Evolutionary conservation across 805 yeast genomes (phyloP).

Genomic region (Isabelozyma gotoi): DNA sequence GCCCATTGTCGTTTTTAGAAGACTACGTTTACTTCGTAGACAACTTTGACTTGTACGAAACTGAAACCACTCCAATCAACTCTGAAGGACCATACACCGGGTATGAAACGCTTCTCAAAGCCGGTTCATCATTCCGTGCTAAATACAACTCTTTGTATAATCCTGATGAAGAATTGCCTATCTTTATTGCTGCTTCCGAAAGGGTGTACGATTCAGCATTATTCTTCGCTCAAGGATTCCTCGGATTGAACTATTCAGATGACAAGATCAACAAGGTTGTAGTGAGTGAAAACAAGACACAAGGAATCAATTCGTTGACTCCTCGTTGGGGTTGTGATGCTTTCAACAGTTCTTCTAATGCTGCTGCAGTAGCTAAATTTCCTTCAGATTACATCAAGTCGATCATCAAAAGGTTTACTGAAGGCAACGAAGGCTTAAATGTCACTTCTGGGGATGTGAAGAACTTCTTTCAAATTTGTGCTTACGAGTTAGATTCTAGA

Average conservation of each 20-base stretch:
- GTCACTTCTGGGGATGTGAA: conserved; percentile 50
- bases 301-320: conserved; percentile 57
- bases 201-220: conserved; percentile 53
- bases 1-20: conserved; percentile 49
- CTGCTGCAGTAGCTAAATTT: conserved; percentile 15
- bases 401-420: conserved; percentile 58
- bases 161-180: conserved; percentile 33
- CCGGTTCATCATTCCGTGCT: conserved; percentile 45
- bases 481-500: conserved; percentile 65
- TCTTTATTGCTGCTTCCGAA: conserved; percentile 50
- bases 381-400: conserved; percentile 42
- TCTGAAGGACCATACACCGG: conserved; percentile 49
- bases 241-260: conserved; percentile 37
- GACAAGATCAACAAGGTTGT: conserved; percentile 17
- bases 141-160: conserved; percentile 47
- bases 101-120: conserved; percentile 35
- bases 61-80: conserved; percentile 48
- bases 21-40: conserved; percentile 47
- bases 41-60: conserved; percentile 36
- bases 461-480: conserved; percentile 59
- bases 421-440: conserved; percentile 49
- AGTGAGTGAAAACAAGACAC: conserved; percentile 42
- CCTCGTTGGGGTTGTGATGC: conserved; percentile 43
- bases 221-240: conserved; percentile 55
- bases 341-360: conserved; percentile 22